Percentiles rank a stretch among this genome's conserved stretches.
These are phyloP conservation scores for Chamaecyparis obtusa DNA, from an alignment of 75 land plant species.

Conservation along the genomic window DNA sequence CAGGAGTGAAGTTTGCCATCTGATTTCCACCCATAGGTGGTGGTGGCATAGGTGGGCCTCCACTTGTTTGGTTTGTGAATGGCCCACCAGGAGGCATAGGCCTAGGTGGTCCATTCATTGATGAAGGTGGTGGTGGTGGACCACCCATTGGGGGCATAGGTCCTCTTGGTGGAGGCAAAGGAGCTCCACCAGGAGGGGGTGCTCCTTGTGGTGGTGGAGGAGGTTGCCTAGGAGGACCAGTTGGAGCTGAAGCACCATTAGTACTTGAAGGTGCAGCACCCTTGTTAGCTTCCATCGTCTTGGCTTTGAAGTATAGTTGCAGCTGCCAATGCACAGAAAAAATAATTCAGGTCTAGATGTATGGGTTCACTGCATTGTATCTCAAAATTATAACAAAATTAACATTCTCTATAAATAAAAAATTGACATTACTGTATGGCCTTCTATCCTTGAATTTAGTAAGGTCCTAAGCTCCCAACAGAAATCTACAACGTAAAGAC, in stretches of 20 bases:
- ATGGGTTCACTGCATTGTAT: slow-evolving; percentile 2
- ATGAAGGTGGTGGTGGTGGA: slow-evolving; percentile 45
- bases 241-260: slow-evolving; percentile 55
- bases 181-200: slow-evolving; percentile 46
- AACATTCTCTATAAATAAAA: neutral
- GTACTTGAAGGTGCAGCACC: slow-evolving; percentile 46
- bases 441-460: slow-evolving; percentile 4
- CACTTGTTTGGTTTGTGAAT: slow-evolving; percentile 23
- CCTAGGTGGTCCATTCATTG: slow-evolving; percentile 56
- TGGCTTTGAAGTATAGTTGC: slow-evolving; percentile 86
- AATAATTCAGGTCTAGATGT: neutral
- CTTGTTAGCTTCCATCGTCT: slow-evolving; percentile 58
- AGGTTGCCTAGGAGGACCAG: slow-evolving; percentile 42
- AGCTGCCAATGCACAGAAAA: slow-evolving; percentile 36
- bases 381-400: neutral
- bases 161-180: slow-evolving; percentile 52
- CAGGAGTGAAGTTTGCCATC: slow-evolving; percentile 61
- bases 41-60: slow-evolving; percentile 36
- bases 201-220: slow-evolving; percentile 64
- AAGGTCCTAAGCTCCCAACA: neutral
- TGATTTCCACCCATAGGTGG: slow-evolving; percentile 53
- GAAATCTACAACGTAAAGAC: neutral
- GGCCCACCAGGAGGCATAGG: slow-evolving; percentile 63
- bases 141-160: slow-evolving; percentile 36
- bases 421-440: neutral